phyloP scores from a whole-genome alignment of 202 grass and related monocot species.

The Setaria italica region DNA sequence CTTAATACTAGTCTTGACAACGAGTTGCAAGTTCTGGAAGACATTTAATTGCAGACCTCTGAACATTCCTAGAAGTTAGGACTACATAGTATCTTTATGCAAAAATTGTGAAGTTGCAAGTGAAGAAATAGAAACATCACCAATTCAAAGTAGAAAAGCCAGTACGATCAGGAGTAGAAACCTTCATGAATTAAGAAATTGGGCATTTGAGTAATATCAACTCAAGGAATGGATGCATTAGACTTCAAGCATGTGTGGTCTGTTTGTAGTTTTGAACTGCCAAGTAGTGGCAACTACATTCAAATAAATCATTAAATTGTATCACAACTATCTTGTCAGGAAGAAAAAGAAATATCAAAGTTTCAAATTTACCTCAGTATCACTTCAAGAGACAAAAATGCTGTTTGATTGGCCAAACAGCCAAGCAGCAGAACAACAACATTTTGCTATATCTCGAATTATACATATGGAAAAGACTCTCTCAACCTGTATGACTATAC shows the following conservation, averaged over 20 bases:
- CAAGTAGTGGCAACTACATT: not conserved
- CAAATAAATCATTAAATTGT: not conserved
- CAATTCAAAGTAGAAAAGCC: not conserved
- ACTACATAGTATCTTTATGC: not conserved
- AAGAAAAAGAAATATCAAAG: too few relatives aligned
- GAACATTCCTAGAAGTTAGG: not conserved
- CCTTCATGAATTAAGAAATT: not conserved
- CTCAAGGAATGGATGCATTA: not conserved
- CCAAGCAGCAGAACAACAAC: constrained; percentile 6
- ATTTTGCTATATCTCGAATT: constrained; percentile 48
- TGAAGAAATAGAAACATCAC: not conserved
- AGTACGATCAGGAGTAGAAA: not conserved
- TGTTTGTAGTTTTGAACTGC: not conserved
- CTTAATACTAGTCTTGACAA: too few relatives aligned
- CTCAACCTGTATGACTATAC: constrained; percentile 53
- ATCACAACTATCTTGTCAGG: not conserved
- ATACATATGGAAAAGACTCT: constrained; percentile 35
- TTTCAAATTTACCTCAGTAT: not conserved
- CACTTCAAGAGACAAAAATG: not conserved
- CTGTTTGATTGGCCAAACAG: constrained; percentile 29
- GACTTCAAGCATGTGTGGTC: not conserved
- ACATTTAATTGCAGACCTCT: not conserved
- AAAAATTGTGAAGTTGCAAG: not conserved
- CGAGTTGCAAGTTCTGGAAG: too few relatives aligned
- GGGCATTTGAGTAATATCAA: not conserved